phyloP scores from a whole-genome alignment of 106 monocot species.

The Phalaenopsis aphrodite region DNA sequence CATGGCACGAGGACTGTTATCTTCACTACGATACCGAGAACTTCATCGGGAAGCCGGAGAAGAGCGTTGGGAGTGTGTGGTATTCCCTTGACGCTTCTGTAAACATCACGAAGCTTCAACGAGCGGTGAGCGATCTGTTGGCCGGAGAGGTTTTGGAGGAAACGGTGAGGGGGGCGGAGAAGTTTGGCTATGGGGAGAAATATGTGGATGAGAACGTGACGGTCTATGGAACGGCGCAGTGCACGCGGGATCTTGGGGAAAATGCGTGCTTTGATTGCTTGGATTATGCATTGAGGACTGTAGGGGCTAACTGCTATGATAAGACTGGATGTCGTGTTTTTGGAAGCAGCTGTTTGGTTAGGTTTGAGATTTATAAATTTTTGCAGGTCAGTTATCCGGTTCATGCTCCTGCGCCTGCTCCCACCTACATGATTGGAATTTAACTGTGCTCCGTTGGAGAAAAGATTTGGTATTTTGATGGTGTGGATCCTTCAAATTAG shows the following conservation, averaged over 20 bases:
- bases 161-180: slow-evolving; percentile 13
- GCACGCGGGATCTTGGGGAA: slow-evolving; percentile 25
- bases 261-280: no score
- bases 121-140: slow-evolving; percentile 12
- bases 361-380: no score
- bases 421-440: no score
- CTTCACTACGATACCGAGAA: slow-evolving; percentile 32
- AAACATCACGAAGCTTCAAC: slow-evolving; percentile 21
- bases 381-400: no score
- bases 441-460: no score
- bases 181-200: neutral
- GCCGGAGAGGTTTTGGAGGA: slow-evolving; percentile 15
- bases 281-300: no score
- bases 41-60: slow-evolving; percentile 26
- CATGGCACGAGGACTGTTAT: slow-evolving; percentile 57
- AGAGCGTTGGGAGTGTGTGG: slow-evolving; percentile 14
- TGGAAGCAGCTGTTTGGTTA: no score
- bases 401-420: no score
- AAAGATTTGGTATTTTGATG: no score
- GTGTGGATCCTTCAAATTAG: no score
- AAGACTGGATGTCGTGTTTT: no score
- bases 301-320: no score
- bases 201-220: slow-evolving; percentile 12
- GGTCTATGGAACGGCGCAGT: slow-evolving; percentile 43
- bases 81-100: slow-evolving; percentile 19